phyloP scores from a whole-genome alignment of 345 rosid species.

The Garcia nutans region DNA sequence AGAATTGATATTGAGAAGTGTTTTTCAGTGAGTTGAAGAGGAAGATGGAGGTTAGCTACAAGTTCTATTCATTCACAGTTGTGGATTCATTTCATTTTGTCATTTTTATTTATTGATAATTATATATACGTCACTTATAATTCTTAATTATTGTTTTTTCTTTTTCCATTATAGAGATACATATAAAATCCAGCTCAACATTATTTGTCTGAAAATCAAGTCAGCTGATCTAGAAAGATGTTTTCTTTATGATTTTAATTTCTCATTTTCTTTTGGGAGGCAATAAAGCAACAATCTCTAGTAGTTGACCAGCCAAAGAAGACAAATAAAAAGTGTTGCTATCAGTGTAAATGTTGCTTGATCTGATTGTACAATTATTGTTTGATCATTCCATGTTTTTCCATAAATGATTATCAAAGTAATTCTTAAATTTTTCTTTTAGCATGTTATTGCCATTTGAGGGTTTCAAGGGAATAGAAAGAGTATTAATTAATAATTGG shows the following conservation, averaged over 20 bases:
- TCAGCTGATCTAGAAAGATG: no score
- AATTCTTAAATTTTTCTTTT: background rate
- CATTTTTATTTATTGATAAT: slow-evolving; percentile 1
- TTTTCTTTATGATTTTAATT: no score
- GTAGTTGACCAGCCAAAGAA: background rate
- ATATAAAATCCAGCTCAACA: background rate
- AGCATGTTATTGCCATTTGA: no score
- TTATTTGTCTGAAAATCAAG: no score
- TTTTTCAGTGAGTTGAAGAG: background rate
- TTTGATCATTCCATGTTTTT: background rate
- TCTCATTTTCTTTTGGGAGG: background rate
- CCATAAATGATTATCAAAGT: background rate
- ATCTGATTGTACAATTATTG: background rate
- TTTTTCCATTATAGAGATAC: background rate
- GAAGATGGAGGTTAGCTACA: background rate
- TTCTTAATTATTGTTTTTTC: background rate
- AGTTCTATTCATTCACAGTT: background rate
- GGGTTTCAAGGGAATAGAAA: no score
- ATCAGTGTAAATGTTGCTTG: background rate
- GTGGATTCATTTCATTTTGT: background rate
- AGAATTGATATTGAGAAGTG: background rate
- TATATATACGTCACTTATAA: background rate
- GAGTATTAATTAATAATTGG: no score
- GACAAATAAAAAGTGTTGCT: background rate
- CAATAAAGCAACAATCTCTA: background rate